A percentile compares a stretch with the other conserved stretches of the same genome.
Conservation (phyloP, 768 basidiomycete genomes). For the Mrakia blollopis region DNA sequence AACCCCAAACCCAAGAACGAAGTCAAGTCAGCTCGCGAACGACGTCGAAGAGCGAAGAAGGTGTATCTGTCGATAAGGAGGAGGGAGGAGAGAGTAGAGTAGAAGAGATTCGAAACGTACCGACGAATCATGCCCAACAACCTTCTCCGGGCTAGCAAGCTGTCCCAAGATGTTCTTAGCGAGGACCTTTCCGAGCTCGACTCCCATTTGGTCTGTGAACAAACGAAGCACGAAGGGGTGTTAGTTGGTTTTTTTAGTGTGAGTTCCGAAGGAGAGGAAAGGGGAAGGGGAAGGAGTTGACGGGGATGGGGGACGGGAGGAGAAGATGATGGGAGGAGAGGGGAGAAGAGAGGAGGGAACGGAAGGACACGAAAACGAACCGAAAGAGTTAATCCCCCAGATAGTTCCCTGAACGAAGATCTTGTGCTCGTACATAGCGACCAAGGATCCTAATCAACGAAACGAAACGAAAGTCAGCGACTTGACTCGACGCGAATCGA, state of each 20-base stretch:
- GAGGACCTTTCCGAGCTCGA: slow-evolving; percentile 53
- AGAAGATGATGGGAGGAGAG: neutral
- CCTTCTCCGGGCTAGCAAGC: slow-evolving; percentile 57
- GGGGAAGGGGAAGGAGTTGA: neutral
- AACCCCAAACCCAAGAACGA: too few species aligned
- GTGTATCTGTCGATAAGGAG: too few species aligned
- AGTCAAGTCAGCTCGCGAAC: too few species aligned
- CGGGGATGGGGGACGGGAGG: neutral
- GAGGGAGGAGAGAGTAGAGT: too few species aligned
- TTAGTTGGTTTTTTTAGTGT: too few species aligned
- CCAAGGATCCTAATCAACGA: slow-evolving; percentile 56
- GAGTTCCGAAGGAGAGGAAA: too few species aligned
- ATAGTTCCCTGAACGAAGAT: slow-evolving; percentile 95
- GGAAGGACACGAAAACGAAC: slow-evolving; percentile 48
- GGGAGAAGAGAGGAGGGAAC: too few species aligned
- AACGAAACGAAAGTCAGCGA: too few species aligned
- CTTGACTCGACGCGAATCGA: too few species aligned
- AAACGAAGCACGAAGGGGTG: too few species aligned
- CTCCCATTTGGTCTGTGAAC: slow-evolving; percentile 85
- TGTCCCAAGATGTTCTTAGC: slow-evolving; percentile 93
- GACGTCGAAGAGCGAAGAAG: too few species aligned
- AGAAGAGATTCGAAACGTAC: too few species aligned
- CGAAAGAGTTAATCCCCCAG: slow-evolving; percentile 99
- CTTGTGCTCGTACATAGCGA: slow-evolving; percentile 96
- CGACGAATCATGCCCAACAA: slow-evolving; percentile 84